Base-by-base conservation (phyloP, 1,284 basidiomycete species). In the Cutaneotrichosporon cutaneum region DNA sequence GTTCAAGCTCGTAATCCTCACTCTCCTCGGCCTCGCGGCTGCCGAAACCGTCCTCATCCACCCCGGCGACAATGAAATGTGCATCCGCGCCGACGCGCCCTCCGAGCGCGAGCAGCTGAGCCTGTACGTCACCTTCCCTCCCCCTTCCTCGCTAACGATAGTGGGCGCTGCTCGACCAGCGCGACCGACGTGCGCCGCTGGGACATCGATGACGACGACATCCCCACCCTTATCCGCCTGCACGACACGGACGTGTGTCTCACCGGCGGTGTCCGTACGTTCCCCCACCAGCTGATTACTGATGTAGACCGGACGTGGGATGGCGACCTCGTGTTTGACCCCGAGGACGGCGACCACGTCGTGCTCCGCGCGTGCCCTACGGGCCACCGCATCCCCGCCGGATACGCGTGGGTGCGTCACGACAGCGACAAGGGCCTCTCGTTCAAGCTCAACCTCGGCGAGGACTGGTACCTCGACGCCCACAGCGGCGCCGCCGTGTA, bases 401-500 rank as follows among this genome's bases (percentile, higher is more conserved):
- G 50, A 6, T 51, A 32, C n/a, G 50, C 50, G 18, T 51, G 50
- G 50, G 27, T 32, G 18, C 50, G 50, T 3, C 27, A 27, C 14
- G 27, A 51, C 18, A 26, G 30, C 50, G 50, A 51, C 22, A 13
- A 51, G 26, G 50, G 50, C 22, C 27, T 51, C 27, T 14, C 50
- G 27, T 51, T 51, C 30, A 21, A 21, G 27, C 50, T 51, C 50
- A 27, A 51, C 30, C 27, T 51, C 27, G 44, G 44, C n/a, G 50
- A 51, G 10, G 50, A 30, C 6, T 51, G 50, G 50, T 51, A n/a
- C 50, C 50, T 51, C 27, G 27, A 51, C 50, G 50, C 50, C 6
- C 13, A 16, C 16, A 14, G 18, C 9, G 50, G 50, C 18, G 50
- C 50, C 13, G 50, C 50, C 50, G 50, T 51, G 50, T 32, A 26